phyloP scores from a whole-genome alignment of 2,329 filamentous ascomycete genomes.

The Cladorrhinum sp. region DNA sequence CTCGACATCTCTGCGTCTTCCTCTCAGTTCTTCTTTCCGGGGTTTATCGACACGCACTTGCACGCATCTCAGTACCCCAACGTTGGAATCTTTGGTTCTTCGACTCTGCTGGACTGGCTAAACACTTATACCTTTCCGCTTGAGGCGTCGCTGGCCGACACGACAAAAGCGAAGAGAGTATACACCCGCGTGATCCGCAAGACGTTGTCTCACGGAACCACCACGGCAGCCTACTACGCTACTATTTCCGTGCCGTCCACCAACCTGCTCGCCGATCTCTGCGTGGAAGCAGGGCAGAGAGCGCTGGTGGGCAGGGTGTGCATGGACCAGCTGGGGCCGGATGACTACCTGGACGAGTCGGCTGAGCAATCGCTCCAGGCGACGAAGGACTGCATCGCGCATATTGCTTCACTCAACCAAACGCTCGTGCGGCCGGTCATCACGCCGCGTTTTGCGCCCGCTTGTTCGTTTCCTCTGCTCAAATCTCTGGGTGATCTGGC shows the following conservation, averaged over 20 bases:
- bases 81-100: conserved; percentile 86
- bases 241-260: conserved; percentile 83
- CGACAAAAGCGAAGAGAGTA: conserved; percentile 62
- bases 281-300: conserved; percentile 74
- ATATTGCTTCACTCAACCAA: conserved; percentile 68
- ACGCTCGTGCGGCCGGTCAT: conserved; percentile 72
- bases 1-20: not conserved
- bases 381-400: conserved; percentile 58
- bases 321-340: conserved; percentile 79
- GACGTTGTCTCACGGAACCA: conserved; percentile 87
- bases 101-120: conserved; percentile 90
- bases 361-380: conserved; percentile 53
- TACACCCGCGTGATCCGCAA: conserved; percentile 76
- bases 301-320: conserved; percentile 92
- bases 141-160: conserved; percentile 69
- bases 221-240: conserved; percentile 90
- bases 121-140: conserved; percentile 93
- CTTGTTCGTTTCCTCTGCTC: conserved; percentile 61
- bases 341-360: conserved; percentile 75
- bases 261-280: conserved; percentile 86
- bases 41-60: conserved; percentile 89
- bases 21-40: conserved; percentile 74
- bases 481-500: conserved; percentile 62
- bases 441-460: conserved; percentile 68
- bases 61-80: conserved; percentile 96